These are phyloP conservation scores for Coprinopsis sp. DNA, from an alignment of 768 basidiomycete species.

Conservation along the genomic window DNA sequence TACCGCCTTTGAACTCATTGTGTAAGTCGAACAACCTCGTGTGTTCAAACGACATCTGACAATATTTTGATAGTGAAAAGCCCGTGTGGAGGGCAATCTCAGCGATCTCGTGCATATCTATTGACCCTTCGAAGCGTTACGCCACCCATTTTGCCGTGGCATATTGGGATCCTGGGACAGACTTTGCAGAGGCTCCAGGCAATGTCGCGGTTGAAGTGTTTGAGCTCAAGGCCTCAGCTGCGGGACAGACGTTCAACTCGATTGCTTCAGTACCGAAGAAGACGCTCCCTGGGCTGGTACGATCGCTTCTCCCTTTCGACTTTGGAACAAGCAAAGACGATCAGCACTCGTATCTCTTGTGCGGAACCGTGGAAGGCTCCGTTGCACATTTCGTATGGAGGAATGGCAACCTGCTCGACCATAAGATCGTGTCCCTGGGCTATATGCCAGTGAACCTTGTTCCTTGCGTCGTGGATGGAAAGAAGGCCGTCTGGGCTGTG, in stretches of 20 bases:
- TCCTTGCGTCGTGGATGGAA: constrained; percentile 49
- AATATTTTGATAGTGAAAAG: neutral
- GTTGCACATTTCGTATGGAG: constrained; percentile 55
- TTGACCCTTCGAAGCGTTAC: constrained; percentile 43
- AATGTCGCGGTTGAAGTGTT: too few species aligned
- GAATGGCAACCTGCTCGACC: constrained; percentile 36
- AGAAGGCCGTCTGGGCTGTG: constrained; percentile 59
- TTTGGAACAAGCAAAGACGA: constrained; percentile 46
- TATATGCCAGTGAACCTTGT: constrained; percentile 60
- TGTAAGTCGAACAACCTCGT: constrained; percentile 16
- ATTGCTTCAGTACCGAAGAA: neutral
- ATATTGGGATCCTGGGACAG: too few species aligned
- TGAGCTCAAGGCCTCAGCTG: neutral
- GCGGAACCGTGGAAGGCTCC: constrained; percentile 73
- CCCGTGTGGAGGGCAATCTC: constrained; percentile 50
- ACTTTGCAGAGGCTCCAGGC: too few species aligned
- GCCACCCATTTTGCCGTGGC: constrained; percentile 55
- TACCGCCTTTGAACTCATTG: constrained; percentile 13
- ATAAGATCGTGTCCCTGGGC: constrained; percentile 63
- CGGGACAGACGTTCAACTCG: too few species aligned
- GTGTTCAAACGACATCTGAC: neutral
- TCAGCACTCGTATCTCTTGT: constrained; percentile 55
- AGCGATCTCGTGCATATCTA: constrained; percentile 59
- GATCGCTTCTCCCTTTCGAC: constrained; percentile 50
- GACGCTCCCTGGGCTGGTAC: constrained; percentile 37